Conservation (phyloP, 1,284 basidiomycete genomes). For the Trichosporon faecale region DNA sequence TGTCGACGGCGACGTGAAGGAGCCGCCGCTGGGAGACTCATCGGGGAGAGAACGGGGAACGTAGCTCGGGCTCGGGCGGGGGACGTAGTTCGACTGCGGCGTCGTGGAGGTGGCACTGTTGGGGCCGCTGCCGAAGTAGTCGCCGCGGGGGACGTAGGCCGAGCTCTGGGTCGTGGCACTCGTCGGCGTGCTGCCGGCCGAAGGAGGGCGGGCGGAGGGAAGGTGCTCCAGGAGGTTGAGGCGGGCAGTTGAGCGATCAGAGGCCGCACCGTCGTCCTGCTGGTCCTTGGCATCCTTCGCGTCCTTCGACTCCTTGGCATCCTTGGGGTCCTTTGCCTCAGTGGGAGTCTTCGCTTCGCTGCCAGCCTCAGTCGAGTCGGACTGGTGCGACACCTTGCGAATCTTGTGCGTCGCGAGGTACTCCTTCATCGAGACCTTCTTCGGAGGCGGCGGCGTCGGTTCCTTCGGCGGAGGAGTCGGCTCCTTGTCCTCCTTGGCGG, state of each 20-base stretch:
- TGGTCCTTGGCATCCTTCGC: conserved; percentile 3
- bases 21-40: not conserved
- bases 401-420: conserved; percentile 44
- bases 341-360: not conserved
- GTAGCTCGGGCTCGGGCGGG: conserved; percentile 22
- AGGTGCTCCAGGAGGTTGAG: conserved; percentile 40
- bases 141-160: conserved; percentile 30
- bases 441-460: conserved; percentile 32
- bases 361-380: not conserved
- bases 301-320: not conserved
- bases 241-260: conserved; percentile 4
- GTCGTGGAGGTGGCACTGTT: not conserved
- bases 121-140: conserved; percentile 28
- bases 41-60: conserved; percentile 17
- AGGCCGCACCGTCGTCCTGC: not conserved
- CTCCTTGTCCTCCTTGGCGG: conserved; percentile 28
- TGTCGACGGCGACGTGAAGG: conserved; percentile 1
- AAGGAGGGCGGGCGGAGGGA: conserved; percentile 21
- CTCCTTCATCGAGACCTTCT: conserved; percentile 44
- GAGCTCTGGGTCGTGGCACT: conserved; percentile 10
- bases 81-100: conserved; percentile 10
- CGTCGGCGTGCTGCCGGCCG: conserved; percentile 10
- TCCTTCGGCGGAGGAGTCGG: conserved; percentile 31
- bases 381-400: conserved; percentile 31
- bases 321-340: not conserved